Conservation (phyloP, 331 rosid genomes). For the Rosa hybrid region DNA sequence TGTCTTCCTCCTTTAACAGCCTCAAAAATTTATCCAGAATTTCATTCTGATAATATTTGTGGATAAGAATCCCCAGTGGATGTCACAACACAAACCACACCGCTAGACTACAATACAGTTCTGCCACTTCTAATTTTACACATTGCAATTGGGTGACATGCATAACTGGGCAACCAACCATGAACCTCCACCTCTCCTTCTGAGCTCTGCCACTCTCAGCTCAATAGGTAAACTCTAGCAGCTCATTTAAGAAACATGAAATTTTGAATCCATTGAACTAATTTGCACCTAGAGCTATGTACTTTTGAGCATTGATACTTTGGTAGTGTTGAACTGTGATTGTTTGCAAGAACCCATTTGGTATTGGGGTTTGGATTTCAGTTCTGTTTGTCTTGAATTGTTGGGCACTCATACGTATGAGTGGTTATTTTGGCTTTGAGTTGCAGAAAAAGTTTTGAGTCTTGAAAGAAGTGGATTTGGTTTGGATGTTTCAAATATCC, state of each 20-base stretch:
- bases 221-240: slow-evolving; percentile 30
- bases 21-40: slow-evolving; percentile 55
- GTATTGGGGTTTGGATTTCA: background rate
- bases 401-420: background rate
- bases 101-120: slow-evolving; percentile 29
- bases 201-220: slow-evolving; percentile 22
- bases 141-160: slow-evolving; percentile 25
- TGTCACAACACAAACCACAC: slow-evolving; percentile 63
- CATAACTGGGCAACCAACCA: slow-evolving; percentile 33
- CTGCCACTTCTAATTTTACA: slow-evolving; percentile 13
- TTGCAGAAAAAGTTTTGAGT: background rate
- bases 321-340: background rate
- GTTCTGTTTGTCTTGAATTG: background rate
- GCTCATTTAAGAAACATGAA: background rate
- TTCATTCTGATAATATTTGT: slow-evolving; percentile 51
- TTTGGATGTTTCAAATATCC: background rate
- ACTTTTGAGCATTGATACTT: background rate
- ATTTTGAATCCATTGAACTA: background rate
- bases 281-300: background rate
- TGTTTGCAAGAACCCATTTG: slow-evolving; percentile 2
- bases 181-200: slow-evolving; percentile 29
- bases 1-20: slow-evolving; percentile 21
- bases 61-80: slow-evolving; percentile 69
- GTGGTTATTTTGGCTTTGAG: background rate
- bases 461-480: background rate